Base-by-base conservation (phyloP, 163 green algal genomes). In the Prototheca cutis region DNA sequence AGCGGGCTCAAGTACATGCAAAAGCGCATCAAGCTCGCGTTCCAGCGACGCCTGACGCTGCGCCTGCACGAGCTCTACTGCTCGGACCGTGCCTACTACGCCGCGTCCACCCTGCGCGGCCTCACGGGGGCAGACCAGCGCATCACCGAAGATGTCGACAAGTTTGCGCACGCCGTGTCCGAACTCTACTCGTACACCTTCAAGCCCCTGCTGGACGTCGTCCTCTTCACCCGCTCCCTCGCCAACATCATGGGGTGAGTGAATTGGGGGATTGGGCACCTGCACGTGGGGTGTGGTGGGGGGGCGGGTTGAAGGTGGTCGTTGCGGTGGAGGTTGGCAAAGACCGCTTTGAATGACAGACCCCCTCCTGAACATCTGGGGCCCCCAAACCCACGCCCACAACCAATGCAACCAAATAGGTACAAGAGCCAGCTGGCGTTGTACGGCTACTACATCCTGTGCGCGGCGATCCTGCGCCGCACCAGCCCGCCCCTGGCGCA, bases 121-220 rank as follows among this genome's bases (percentile, higher is more conserved):
- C 76, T 95, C 28, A 91, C 83, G 23, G 72, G 85, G 59, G 79
- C 84, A 6, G 88, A 95, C 67, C 87, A 96, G 80, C 78, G 87
- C 55, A 85, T 96, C 48, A 95, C 87, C 1, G 87, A 95, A 71
- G 89, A 97, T 45, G 87, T 96, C 48, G 90, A 97, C 62, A 93
- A 93, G 70, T 97, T 97, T 62, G 67, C 66, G 25, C 85, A 80
- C 48, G 63, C 81, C 53, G 77, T 95, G 57, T 78, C 52, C 47
- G 90, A 97, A 66, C 81, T 97, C 32, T 76, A 72, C 61, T 57
- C 40, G 7, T 76, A 76, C 66, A 79, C 71, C 23, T 79, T 79
- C 62, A 79, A 94, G 80, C 90, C 90, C 25, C 67, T 95, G 69
- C 75, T 96, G 65, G 90, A 97, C 59, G 90, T 97, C 45, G 55